Evolutionary conservation across 1,284 basidiomycete genomes (phyloP).

Genomic region (Xerocomus cyaneibrunnescens): DNA sequence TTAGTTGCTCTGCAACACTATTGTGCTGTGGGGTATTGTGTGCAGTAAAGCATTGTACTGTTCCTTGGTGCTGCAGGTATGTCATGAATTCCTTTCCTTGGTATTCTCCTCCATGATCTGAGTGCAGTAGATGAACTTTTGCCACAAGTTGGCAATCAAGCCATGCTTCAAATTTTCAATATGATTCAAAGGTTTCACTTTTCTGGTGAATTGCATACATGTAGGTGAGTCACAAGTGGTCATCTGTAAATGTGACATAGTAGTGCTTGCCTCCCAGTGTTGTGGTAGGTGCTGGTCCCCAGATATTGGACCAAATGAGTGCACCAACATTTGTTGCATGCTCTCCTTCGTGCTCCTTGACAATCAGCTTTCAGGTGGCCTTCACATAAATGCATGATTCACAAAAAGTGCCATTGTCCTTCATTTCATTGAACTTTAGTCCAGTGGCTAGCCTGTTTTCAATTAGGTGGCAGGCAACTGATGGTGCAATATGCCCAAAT

Average conservation of each 20-base stretch:
- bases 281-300: neutral
- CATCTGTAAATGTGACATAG: too few species aligned
- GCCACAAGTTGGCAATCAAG: neutral
- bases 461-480: neutral
- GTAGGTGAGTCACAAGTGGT: too few species aligned
- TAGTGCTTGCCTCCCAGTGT: neutral
- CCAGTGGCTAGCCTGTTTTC: too few species aligned
- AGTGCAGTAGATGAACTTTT: neutral
- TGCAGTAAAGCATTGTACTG: neutral
- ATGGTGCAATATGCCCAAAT: neutral
- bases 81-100: too few species aligned
- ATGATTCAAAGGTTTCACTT: neutral
- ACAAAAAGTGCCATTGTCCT: neutral
- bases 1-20: too few species aligned
- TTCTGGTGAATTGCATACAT: neutral
- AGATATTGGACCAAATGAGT: too few species aligned
- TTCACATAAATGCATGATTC: neutral
- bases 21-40: neutral
- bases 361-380: neutral
- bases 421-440: too few species aligned
- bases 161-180: neutral
- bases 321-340: too few species aligned
- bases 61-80: neutral
- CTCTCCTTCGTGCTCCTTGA: neutral
- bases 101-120: neutral